These are phyloP conservation scores for Acorus calamus DNA, from an alignment of 106 monocot genomes.

Conservation along the genomic window DNA sequence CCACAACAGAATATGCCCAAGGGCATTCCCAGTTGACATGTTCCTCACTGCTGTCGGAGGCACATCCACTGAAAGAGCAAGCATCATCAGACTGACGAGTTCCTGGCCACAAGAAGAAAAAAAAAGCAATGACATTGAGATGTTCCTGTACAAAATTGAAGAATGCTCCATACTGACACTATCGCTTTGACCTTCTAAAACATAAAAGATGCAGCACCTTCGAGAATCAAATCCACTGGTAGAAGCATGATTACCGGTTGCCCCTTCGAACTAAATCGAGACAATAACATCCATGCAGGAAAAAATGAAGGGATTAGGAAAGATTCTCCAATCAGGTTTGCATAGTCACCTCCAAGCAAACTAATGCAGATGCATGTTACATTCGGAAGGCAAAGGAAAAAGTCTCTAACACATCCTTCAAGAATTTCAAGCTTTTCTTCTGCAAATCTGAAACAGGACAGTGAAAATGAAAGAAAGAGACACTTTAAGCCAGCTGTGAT, in stretches of 20 bases:
- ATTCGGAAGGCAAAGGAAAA: conserved; percentile 44
- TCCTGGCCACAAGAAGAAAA: too few species aligned
- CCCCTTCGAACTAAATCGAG: conserved; percentile 36
- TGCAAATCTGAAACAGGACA: conserved; percentile 23
- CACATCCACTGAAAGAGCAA: conserved; percentile 2
- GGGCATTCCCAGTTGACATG: conserved; percentile 58
- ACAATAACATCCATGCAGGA: conserved; percentile 78
- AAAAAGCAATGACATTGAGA: too few species aligned
- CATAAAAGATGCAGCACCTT: conserved; percentile 25
- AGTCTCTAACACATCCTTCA: conserved; percentile 49
- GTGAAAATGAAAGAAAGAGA: neutral
- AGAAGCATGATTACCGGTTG: conserved; percentile 66
- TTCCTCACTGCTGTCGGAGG: neutral
- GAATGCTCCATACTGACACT: neutral
- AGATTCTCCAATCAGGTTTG: conserved; percentile 47
- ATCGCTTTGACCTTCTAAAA: too few species aligned
- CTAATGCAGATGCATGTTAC: conserved; percentile 68
- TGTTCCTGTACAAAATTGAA: too few species aligned
- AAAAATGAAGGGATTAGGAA: conserved; percentile 47
- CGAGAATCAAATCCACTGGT: conserved; percentile 40
- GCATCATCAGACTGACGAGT: conserved; percentile 10
- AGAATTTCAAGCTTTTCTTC: conserved; percentile 44
- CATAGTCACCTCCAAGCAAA: conserved; percentile 67
- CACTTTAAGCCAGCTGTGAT: neutral
- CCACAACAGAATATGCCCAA: conserved; percentile 54